Evolutionary conservation across 176 grass and related monocot species (phyloP), one percentile per base, ranked within the genome.

Genomic region (Oryza rufipogon): DNA sequence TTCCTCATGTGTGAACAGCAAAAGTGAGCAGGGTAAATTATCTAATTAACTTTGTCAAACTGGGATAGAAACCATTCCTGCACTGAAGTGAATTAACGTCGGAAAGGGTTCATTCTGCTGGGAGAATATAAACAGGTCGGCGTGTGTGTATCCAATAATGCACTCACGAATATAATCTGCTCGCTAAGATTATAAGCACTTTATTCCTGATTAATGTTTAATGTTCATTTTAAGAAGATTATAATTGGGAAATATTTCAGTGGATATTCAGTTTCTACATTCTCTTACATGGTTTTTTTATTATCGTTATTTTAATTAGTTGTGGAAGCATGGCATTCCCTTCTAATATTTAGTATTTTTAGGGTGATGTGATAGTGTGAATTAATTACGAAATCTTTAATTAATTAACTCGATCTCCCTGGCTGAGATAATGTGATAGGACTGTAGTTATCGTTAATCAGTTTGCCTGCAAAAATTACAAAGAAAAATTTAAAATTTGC

Each of bases 1-100:
- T 71, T 41, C 4, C 16, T 20, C 47, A 12, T 11, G 38, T 71
- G 11, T 19, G 69, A 72, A 20, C n/a, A 25, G 10, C 20, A 5
- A 73, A 73, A 73, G 2, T 48, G 6, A 48, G 6, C 70, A 48
- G 42, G 42, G 45, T 42, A 47, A 26, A 73, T 23, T 47, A 73
- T 47, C 42, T 47, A 47, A 25, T 73, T 73, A 47, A 14, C 70
- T 25, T 73, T 83, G 54, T 83, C 81, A 83, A 83, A 73, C 70
- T 46, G 23, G 68, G 69, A 19, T 13, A 52, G 10, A 70, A 68
- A 25, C 20, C 44, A 69, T 73, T 73, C 71, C 22, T 73, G 42
- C 22, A 73, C 42, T 48, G 65, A 46, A 14, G 41, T 72, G 23
- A 72, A 71, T 19, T 22, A 42, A 73, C 22, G 80, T 39, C 80